phyloP scores from a whole-genome alignment of 805 yeast species.

The Teunomyces stri region DNA sequence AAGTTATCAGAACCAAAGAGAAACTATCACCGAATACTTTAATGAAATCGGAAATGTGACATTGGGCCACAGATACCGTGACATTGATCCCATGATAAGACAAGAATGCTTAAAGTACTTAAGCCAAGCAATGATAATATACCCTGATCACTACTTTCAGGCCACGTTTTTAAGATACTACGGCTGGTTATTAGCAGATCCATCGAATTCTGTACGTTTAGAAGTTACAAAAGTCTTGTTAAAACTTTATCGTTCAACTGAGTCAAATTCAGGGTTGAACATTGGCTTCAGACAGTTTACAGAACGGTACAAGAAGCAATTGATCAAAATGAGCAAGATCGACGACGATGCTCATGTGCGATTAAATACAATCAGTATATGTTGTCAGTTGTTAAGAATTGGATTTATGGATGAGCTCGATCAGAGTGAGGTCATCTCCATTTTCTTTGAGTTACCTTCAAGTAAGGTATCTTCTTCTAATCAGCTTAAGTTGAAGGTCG shows the following conservation, averaged over 20 bases:
- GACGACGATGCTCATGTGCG: slow-evolving; percentile 56
- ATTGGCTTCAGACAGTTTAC: slow-evolving; percentile 76
- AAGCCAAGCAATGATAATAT: slow-evolving; percentile 67
- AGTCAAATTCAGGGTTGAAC: slow-evolving; percentile 27
- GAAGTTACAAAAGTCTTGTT: slow-evolving; percentile 60
- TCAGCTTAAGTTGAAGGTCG: slow-evolving; percentile 32
- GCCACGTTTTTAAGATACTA: slow-evolving; percentile 70
- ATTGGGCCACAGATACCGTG: slow-evolving; percentile 77
- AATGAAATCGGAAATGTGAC: slow-evolving; percentile 65
- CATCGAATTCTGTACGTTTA: slow-evolving; percentile 54
- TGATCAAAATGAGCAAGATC: slow-evolving; percentile 53
- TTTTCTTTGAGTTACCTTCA: slow-evolving; percentile 32
- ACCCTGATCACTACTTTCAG: slow-evolving; percentile 70
- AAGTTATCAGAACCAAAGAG: slow-evolving; percentile 42
- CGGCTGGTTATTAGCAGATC: slow-evolving; percentile 85
- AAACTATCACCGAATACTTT: slow-evolving; percentile 53
- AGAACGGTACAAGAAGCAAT: slow-evolving; percentile 63
- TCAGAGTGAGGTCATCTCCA: slow-evolving; percentile 16
- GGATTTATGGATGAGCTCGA: slow-evolving; percentile 68
- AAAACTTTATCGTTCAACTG: slow-evolving; percentile 42
- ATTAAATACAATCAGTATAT: slow-evolving; percentile 46
- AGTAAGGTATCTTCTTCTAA: slow-evolving; percentile 18
- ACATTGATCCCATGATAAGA: slow-evolving; percentile 70
- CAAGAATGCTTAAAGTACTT: slow-evolving; percentile 62
- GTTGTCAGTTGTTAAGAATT: slow-evolving; percentile 52